Evolutionary conservation across 1,284 basidiomycete species (phyloP).

Genomic region (Veloboletus limbatus): DNA sequence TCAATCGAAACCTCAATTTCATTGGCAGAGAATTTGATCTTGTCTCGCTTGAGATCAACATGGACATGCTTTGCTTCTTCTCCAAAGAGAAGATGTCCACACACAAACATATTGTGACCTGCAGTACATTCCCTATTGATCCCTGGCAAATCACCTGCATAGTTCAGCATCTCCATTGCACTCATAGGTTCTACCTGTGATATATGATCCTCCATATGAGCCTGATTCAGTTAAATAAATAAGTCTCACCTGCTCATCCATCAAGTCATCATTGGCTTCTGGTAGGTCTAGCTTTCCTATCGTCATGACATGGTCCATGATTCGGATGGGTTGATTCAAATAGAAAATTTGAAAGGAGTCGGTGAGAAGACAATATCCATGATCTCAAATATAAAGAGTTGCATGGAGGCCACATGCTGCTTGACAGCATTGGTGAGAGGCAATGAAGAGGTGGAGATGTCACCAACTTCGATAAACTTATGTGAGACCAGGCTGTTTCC

Average conservation of each 20-base stretch:
- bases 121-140: background rate
- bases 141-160: background rate
- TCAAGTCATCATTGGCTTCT: background rate
- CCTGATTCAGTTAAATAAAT: no score
- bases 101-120: conserved; percentile 9
- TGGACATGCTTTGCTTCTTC: background rate
- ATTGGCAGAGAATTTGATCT: background rate
- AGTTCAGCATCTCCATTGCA: conserved; percentile 10
- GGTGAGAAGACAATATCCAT: conserved; percentile 14
- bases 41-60: conserved; percentile 11
- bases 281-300: background rate
- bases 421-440: no score
- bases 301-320: conserved; percentile 14
- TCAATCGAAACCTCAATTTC: conserved; percentile 6
- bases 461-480: no score
- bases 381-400: no score
- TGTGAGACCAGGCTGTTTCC: no score
- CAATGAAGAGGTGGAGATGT: no score
- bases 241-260: background rate
- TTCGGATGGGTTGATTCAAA: background rate
- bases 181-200: conserved; percentile 3
- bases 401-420: no score
- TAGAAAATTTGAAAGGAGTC: conserved; percentile 20
- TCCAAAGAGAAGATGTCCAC: background rate
- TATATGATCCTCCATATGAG: no score